Evolutionary conservation across 306 rosid species (phyloP).

Genomic region (Gillenia trifoliata): DNA sequence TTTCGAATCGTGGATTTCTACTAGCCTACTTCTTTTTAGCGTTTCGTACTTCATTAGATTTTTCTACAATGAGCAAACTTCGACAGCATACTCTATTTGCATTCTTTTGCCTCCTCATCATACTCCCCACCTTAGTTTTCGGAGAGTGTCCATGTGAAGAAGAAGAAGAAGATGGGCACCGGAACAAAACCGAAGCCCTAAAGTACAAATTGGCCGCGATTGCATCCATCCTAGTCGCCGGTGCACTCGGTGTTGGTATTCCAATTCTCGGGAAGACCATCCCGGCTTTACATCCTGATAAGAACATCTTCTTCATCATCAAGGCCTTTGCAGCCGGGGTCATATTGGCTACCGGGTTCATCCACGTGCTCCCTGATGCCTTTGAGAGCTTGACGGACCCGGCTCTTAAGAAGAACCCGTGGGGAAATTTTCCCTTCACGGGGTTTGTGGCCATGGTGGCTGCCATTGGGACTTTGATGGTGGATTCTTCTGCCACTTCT

Average conservation of each 20-base stretch:
- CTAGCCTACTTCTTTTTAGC: too few relatives aligned
- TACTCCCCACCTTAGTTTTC: slow-evolving; percentile 18
- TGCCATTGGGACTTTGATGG: slow-evolving; percentile 66
- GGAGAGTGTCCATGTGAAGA: slow-evolving; percentile 40
- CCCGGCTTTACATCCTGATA: slow-evolving; percentile 55
- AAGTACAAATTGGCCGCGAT: slow-evolving; percentile 49
- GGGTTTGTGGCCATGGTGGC: slow-evolving; percentile 86
- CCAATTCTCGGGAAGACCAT: slow-evolving; percentile 57
- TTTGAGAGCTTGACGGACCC: slow-evolving; percentile 43
- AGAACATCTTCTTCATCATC: slow-evolving; percentile 44
- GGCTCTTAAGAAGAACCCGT: slow-evolving; percentile 39
- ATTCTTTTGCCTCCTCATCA: background rate
- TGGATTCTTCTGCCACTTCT: slow-evolving; percentile 66
- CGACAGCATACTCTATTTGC: background rate
- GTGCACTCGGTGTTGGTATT: slow-evolving; percentile 55
- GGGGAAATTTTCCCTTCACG: slow-evolving; percentile 66
- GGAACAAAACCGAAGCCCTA: slow-evolving; percentile 26
- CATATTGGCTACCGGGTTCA: slow-evolving; percentile 67
- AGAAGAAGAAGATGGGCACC: background rate
- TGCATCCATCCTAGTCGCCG: slow-evolving; percentile 41
- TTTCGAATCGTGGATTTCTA: too few relatives aligned
- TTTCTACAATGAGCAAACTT: background rate
- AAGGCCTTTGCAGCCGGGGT: slow-evolving; percentile 85
- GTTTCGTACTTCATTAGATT: background rate
- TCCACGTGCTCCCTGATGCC: slow-evolving; percentile 75